These are phyloP conservation scores for Pestalotiopsis fici DNA, from an alignment of 2,329 filamentous ascomycete species.

Conservation along the genomic window DNA sequence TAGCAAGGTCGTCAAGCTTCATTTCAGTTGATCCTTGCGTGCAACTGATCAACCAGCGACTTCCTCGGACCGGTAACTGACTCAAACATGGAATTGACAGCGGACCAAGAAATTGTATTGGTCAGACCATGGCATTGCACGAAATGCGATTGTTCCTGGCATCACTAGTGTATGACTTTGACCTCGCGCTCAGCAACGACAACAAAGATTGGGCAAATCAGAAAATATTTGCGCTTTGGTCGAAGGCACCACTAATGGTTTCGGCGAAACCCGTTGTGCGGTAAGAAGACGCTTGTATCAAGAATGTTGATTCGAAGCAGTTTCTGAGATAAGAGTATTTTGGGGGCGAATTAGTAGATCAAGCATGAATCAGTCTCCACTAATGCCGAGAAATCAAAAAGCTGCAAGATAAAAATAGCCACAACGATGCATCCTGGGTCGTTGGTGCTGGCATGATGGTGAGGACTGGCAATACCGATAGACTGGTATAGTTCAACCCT, in stretches of 20 bases:
- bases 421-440: background rate
- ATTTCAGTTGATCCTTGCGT: background rate
- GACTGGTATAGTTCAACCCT: background rate
- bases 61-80: background rate
- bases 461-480: background rate
- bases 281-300: background rate
- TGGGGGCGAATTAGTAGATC: background rate
- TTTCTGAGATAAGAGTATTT: background rate
- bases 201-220: slow-evolving; percentile 16
- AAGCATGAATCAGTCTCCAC: background rate
- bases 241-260: slow-evolving; percentile 14
- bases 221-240: slow-evolving; percentile 16
- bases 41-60: background rate
- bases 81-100: background rate
- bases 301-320: background rate
- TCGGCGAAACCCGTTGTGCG: background rate
- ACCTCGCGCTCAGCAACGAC: slow-evolving; percentile 15
- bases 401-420: background rate
- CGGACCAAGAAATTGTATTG: slow-evolving; percentile 21
- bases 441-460: background rate
- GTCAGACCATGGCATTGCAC: slow-evolving; percentile 15
- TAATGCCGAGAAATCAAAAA: background rate
- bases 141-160: slow-evolving; percentile 18
- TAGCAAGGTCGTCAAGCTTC: background rate
- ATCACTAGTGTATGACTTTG: slow-evolving; percentile 13